Percentiles rank a stretch among this genome's conserved stretches.
Evolutionary conservation across 2,329 filamentous ascomycete genomes (phyloP).

Genomic region (Akanthomyces dipterigenus): DNA sequence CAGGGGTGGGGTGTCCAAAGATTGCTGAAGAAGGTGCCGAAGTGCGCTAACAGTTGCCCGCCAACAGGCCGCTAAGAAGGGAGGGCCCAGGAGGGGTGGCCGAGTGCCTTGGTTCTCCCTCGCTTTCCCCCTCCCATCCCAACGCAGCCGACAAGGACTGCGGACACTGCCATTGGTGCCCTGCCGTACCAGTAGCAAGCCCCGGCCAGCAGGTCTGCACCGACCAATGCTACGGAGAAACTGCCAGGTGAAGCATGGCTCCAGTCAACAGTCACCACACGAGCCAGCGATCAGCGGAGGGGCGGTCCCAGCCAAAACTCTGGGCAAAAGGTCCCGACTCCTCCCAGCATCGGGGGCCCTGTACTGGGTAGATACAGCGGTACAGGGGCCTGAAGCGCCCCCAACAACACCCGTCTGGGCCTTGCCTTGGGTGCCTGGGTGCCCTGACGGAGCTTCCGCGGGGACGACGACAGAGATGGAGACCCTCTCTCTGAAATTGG

Average conservation of each 20-base stretch:
- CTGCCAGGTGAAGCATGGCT: constrained; percentile 8
- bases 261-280: neutral
- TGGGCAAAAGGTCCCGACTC: neutral
- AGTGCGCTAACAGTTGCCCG: neutral
- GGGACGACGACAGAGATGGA: neutral
- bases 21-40: neutral
- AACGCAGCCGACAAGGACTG: neutral
- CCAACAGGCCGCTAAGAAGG: neutral
- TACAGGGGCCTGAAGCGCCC: neutral
- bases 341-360: neutral
- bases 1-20: neutral
- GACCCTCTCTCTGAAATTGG: neutral
- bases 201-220: neutral
- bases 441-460: neutral
- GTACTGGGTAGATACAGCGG: neutral
- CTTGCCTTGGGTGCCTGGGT: too few relatives aligned
- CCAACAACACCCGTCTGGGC: neutral
- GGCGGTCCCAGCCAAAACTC: neutral
- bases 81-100: too few relatives aligned
- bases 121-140: too few relatives aligned
- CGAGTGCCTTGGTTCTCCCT: too few relatives aligned
- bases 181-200: too few relatives aligned
- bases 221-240: constrained; percentile 3
- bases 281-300: constrained; percentile 1
- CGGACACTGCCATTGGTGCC: neutral